A percentile compares a stretch with the other conserved stretches of the same genome.
Evolutionary conservation across 495 filamentous ascomycete species (phyloP).

Genomic region (Lichenothelia convexa): DNA sequence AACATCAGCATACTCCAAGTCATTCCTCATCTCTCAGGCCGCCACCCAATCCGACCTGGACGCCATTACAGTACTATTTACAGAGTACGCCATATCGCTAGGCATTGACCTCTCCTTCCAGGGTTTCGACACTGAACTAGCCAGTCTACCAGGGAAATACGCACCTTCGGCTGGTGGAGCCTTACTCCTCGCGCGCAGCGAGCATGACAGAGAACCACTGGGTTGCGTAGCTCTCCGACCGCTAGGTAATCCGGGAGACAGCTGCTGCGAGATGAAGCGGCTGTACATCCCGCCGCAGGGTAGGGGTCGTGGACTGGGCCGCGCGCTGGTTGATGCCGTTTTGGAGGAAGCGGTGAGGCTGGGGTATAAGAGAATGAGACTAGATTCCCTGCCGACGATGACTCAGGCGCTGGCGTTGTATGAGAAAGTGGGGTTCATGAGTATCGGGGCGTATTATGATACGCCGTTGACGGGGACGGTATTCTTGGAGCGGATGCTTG

Average conservation of each 20-base stretch:
- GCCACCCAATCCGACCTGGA: no score
- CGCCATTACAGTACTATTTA: conserved; percentile 26
- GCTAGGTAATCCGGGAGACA: conserved; percentile 3
- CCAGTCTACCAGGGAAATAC: conserved; percentile 37
- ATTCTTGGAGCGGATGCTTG: conserved; percentile 12
- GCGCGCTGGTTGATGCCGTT: conserved; percentile 25
- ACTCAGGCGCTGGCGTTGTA: conserved; percentile 32
- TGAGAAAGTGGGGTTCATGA: conserved; percentile 31
- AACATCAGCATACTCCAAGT: no score
- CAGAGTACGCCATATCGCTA: conserved; percentile 32
- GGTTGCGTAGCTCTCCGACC: conserved; percentile 34
- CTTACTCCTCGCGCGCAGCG: conserved; percentile 27
- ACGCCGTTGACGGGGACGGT: conserved; percentile 32
- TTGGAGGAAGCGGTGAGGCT: conserved; percentile 26
- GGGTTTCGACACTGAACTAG: conserved; percentile 33
- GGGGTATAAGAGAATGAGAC: conserved; percentile 35
- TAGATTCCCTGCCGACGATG: conserved; percentile 42
- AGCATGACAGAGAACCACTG: conserved; percentile 15
- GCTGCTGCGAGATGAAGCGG: conserved; percentile 42
- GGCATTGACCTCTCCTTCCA: conserved; percentile 40
- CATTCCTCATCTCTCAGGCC: no score
- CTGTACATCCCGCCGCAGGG: conserved; percentile 30
- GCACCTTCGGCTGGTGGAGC: conserved; percentile 22
- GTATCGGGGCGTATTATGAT: conserved; percentile 36
- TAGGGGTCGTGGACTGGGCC: conserved; percentile 31